These are phyloP conservation scores for Exserohilum rostratum DNA, from an alignment of 2,329 filamentous ascomycete species.

Conservation along the genomic window DNA sequence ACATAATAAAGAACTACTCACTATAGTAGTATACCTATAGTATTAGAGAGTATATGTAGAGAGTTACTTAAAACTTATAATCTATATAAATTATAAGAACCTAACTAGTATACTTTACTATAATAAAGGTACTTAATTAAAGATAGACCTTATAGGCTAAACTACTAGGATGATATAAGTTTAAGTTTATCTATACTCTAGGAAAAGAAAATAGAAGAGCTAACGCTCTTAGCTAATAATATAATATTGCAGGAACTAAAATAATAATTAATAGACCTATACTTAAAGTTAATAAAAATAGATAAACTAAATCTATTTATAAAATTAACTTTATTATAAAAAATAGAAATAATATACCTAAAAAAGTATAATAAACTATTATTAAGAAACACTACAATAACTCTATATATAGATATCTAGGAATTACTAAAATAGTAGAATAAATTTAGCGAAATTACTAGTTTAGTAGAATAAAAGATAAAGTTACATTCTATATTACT, in stretches of 20 bases:
- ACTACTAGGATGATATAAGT: too few relatives aligned
- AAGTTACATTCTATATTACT: background rate
- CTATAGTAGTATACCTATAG: background rate
- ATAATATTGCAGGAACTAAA: background rate
- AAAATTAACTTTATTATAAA: background rate
- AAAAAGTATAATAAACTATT: background rate
- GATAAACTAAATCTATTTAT: background rate
- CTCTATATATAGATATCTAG: background rate
- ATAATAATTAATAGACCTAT: background rate
- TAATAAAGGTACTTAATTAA: too few relatives aligned
- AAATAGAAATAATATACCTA: background rate
- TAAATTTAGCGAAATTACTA: background rate
- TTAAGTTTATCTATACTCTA: background rate
- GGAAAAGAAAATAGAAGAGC: background rate
- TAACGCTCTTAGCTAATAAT: background rate
- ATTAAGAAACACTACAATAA: background rate
- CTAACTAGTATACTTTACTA: too few relatives aligned
- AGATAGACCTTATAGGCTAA: background rate
- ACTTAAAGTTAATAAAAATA: background rate
- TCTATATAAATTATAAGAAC: too few relatives aligned
- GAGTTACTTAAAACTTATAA: background rate
- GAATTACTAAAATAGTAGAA: background rate
- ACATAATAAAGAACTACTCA: background rate
- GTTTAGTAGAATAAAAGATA: background rate
- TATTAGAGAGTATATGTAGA: background rate